Conservation (phyloP, 805 yeast genomes). For the Suhomyces sp. region DNA sequence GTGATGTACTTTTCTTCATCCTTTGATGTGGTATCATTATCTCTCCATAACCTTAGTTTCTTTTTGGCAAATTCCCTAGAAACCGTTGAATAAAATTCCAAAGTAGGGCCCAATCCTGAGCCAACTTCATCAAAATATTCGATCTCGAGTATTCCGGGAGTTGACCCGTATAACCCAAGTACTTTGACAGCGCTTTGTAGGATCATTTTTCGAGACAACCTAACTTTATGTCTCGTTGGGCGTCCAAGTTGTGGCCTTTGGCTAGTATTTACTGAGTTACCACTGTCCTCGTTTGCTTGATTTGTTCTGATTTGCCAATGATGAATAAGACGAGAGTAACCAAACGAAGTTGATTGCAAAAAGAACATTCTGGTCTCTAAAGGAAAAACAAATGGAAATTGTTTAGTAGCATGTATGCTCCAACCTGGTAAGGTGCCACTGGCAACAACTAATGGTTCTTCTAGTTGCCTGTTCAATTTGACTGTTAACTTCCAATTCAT, state of each 20-base stretch:
- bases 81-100: constrained; percentile 83
- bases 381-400: constrained; percentile 81
- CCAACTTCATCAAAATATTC: constrained; percentile 91
- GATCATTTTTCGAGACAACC: constrained; percentile 67
- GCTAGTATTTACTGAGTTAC: constrained; percentile 8
- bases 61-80: constrained; percentile 69
- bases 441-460: constrained; percentile 84
- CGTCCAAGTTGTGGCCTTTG: constrained; percentile 60
- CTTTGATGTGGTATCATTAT: constrained; percentile 17
- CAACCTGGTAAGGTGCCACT: constrained; percentile 84
- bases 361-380: constrained; percentile 74
- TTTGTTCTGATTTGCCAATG: constrained; percentile 60
- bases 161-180: constrained; percentile 67
- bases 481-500: constrained; percentile 81
- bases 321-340: constrained; percentile 78
- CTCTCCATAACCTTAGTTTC: constrained; percentile 68
- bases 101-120: constrained; percentile 94
- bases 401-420: constrained; percentile 70
- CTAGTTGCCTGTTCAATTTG: constrained; percentile 80
- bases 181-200: constrained; percentile 78
- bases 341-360: constrained; percentile 85
- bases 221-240: constrained; percentile 72
- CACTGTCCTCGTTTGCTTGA: constrained; percentile 37
- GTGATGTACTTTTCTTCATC: constrained; percentile 37
- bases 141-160: constrained; percentile 81